A percentile compares a stretch with the other conserved stretches of the same genome.
Evolutionary conservation across 2,329 filamentous ascomycete genomes (phyloP).

Genomic region (Endocalyx cinctus): DNA sequence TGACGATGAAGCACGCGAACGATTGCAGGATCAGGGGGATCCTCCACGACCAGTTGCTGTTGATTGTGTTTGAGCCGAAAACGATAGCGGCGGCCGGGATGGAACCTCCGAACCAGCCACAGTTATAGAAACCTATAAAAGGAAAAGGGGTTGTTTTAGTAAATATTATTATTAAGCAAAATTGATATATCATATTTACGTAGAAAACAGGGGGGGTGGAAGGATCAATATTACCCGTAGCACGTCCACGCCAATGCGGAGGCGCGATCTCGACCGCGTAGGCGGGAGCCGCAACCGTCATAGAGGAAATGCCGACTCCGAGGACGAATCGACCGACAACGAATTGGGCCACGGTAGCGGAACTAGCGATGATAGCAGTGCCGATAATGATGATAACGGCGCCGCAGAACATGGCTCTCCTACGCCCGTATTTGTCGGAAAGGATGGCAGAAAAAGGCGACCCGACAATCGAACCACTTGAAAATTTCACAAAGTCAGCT

Average conservation of each 20-base stretch:
- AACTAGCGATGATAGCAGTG: conserved; percentile 36
- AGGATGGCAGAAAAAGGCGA: conserved; percentile 38
- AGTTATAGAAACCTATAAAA: conserved; percentile 45
- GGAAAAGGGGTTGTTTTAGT: too few relatives aligned
- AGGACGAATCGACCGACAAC: conserved; percentile 43
- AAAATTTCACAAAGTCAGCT: too few relatives aligned
- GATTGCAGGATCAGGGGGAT: conserved; percentile 45
- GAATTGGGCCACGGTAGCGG: conserved; percentile 33
- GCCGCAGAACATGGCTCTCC: conserved; percentile 40
- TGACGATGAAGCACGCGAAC: conserved; percentile 37
- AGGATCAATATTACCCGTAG: conserved; percentile 35
- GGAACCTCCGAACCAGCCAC: conserved; percentile 47
- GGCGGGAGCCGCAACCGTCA: background rate
- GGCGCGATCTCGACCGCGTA: conserved; percentile 44
- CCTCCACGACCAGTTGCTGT: conserved; percentile 43
- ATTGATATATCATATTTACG: too few relatives aligned
- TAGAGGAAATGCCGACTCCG: conserved; percentile 35
- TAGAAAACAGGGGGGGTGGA: too few relatives aligned
- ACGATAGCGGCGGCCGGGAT: conserved; percentile 46
- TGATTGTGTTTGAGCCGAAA: conserved; percentile 41
- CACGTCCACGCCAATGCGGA: conserved; percentile 46
- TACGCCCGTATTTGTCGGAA: conserved; percentile 40
- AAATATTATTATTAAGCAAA: too few relatives aligned
- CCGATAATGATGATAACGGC: conserved; percentile 40
- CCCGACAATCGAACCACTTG: conserved; percentile 37